phyloP scores from a whole-genome alignment of 2,329 filamentous ascomycete species.

The Pseudogymnoascus sp. region DNA sequence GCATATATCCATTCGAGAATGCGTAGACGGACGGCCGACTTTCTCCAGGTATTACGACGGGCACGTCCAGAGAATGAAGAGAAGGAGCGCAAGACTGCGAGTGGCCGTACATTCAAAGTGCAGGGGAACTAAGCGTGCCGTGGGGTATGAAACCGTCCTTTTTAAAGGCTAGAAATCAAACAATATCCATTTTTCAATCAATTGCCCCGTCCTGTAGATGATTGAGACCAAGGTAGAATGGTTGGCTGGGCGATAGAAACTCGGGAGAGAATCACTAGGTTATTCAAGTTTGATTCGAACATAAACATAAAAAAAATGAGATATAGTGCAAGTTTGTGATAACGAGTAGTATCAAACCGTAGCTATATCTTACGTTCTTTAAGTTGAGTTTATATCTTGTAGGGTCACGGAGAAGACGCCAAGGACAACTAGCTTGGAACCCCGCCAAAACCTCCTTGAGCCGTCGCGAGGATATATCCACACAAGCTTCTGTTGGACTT shows the following conservation, averaged over 20 bases:
- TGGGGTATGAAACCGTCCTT: neutral
- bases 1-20: slow-evolving; percentile 98
- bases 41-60: slow-evolving; percentile 95
- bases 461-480: neutral
- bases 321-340: neutral
- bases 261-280: neutral
- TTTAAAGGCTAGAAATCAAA: slow-evolving; percentile 1
- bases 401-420: neutral
- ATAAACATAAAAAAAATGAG: neutral
- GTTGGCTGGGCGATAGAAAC: neutral
- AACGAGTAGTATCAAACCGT: neutral
- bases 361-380: neutral
- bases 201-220: neutral
- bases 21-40: slow-evolving; percentile 94
- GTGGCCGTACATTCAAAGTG: slow-evolving; percentile 76
- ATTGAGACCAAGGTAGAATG: neutral
- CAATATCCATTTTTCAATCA: slow-evolving; percentile 1
- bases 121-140: slow-evolving; percentile 23
- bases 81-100: slow-evolving; percentile 96
- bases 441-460: slow-evolving; percentile 4
- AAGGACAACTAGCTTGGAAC: neutral
- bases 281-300: neutral
- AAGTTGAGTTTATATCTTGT: neutral
- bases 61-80: slow-evolving; percentile 93
- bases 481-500: neutral